These are phyloP conservation scores for Guillardia theta DNA, from an alignment of 78 protist genomes.

Conservation along the genomic window DNA sequence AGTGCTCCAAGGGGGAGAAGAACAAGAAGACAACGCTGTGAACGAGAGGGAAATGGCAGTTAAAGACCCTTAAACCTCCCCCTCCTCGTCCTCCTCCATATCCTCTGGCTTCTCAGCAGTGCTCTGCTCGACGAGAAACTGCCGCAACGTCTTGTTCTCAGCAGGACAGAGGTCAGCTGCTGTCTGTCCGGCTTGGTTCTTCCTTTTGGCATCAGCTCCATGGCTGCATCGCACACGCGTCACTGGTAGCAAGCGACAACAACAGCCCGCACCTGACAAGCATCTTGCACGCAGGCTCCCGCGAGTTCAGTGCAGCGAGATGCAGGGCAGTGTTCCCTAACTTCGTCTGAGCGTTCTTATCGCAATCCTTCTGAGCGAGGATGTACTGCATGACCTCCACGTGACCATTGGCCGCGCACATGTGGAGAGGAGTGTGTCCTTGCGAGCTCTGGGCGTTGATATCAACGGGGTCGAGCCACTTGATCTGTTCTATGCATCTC, in stretches of 20 bases:
- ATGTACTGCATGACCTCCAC: background rate
- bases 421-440: background rate
- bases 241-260: background rate
- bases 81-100: too few relatives aligned
- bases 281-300: background rate
- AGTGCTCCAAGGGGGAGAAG: too few relatives aligned
- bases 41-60: too few relatives aligned
- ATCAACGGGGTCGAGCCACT: background rate
- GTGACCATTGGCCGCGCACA: background rate
- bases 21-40: too few relatives aligned
- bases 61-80: too few relatives aligned
- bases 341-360: background rate
- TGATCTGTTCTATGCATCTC: background rate
- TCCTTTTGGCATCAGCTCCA: background rate
- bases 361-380: background rate
- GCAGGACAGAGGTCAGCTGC: background rate
- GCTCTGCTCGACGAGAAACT: background rate
- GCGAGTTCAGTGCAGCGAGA: background rate
- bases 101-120: too few relatives aligned
- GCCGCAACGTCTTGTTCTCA: background rate
- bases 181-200: background rate
- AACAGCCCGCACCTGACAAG: background rate
- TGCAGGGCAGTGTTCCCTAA: background rate
- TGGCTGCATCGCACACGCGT: background rate
- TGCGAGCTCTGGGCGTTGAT: background rate